Evolutionary conservation across 768 basidiomycete genomes (phyloP), one percentile per base, ranked within the genome.

Genomic region (Sarcomyxa edulis): DNA sequence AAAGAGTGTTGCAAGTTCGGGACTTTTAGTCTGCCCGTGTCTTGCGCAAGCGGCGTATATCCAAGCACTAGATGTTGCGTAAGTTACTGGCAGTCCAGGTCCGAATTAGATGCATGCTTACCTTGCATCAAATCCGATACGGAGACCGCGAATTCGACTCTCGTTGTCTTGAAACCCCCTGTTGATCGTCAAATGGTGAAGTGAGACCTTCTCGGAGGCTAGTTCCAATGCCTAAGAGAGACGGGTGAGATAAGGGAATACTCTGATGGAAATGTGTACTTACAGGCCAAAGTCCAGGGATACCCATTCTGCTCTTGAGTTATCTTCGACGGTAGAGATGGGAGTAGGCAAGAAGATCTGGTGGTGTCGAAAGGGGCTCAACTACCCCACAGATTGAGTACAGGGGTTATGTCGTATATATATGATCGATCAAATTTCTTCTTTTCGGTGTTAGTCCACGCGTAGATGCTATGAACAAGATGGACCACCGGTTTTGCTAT

Each of bases 1-100:
- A 44, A 68, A 72, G 6, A 75, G 59, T 0, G 60, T 60, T 2
- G 61, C 49, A 10, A 72, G 54, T 46, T 63, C 61, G 2, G 68
- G 68, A 41, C 68, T 70, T 40, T 68, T 60, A 1, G 61, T 60
- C 27, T 49, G 61, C 52, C 67, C 66, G 62, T 38, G 68, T 52
- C 26, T 60, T 50, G 15, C 6, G 9, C 28, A 29, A 18, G 45
- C 44, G 7, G 38, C 15, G 10, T 39, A 41, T 29, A 50, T 45
- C 41, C 46, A 50, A 38, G 28, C n/a, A n/a, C n/a, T n/a, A n/a
- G n/a, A n/a, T n/a, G n/a, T n/a, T n/a, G n/a, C n/a, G n/a, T n/a
- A n/a, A n/a, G n/a, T n/a, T n/a, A n/a, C n/a, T 15, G 28, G 30
- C 2, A 16, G 19, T 10, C 24, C 6, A 34, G 5, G 4, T 16